Conservation (phyloP, 805 yeast genomes). For the Priceomyces carsonii region DNA sequence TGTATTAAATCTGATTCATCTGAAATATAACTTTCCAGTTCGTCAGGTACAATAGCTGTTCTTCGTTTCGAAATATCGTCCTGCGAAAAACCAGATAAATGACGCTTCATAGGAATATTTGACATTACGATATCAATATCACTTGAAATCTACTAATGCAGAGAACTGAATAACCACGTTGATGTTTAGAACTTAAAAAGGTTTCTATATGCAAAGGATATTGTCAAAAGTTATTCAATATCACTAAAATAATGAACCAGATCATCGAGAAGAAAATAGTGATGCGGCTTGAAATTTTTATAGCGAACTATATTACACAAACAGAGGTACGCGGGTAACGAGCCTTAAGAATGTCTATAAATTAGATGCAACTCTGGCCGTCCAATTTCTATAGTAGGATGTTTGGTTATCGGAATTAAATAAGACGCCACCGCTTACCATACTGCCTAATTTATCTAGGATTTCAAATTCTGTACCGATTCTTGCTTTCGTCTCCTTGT, state of each 20-base stretch:
- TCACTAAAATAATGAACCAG: too few species aligned
- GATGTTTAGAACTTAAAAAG: too few species aligned
- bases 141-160: too few species aligned
- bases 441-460: constrained; percentile 31
- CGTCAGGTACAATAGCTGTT: constrained; percentile 6
- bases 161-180: too few species aligned
- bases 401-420: constrained; percentile 30
- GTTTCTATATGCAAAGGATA: too few species aligned
- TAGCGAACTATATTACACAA: neutral
- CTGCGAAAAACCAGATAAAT: constrained; percentile 8
- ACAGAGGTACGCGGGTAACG: constrained; percentile 8
- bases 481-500: constrained; percentile 28
- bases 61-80: constrained; percentile 6
- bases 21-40: constrained; percentile 12
- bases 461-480: constrained; percentile 34
- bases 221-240: too few species aligned
- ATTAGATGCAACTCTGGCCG: constrained; percentile 12
- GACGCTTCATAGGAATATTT: constrained; percentile 10
- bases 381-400: constrained; percentile 35
- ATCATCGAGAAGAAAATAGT: too few species aligned
- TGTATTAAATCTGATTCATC: constrained; percentile 11
- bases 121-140: too few species aligned
- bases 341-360: constrained; percentile 1
- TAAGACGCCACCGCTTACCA: constrained; percentile 32
- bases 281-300: neutral